These are phyloP conservation scores for Scheffersomyces cryptocercus DNA, from an alignment of 1,139 yeast genomes.

Conservation along the genomic window DNA sequence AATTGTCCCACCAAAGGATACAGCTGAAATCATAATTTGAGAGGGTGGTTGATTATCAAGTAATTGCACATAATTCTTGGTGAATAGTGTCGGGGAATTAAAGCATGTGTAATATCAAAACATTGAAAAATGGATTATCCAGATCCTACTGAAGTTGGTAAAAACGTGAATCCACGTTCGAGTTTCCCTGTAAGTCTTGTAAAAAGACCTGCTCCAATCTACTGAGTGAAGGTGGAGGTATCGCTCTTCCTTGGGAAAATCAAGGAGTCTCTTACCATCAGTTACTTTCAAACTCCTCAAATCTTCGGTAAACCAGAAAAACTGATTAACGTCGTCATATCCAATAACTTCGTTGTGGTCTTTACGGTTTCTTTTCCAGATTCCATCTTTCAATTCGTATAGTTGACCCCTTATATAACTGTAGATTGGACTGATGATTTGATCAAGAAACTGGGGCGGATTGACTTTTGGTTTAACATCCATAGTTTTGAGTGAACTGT, in stretches of 20 bases:
- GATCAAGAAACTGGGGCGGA: conserved; percentile 28
- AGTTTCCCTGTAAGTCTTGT: conserved; percentile 72
- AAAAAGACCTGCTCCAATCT: conserved; percentile 63
- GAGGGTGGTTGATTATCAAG: conserved; percentile 64
- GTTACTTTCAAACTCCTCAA: conserved; percentile 47
- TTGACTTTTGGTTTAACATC: not conserved
- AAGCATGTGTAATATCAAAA: conserved; percentile 84
- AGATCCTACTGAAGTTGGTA: conserved; percentile 76
- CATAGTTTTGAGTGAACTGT: conserved; percentile 2
- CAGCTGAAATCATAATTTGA: conserved; percentile 61
- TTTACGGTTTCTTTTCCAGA: conserved; percentile 49
- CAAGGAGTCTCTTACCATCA: conserved; percentile 34
- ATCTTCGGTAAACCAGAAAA: conserved; percentile 78
- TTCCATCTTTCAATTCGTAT: conserved; percentile 35
- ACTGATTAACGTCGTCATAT: conserved; percentile 83
- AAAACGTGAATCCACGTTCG: conserved; percentile 78
- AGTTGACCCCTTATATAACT: conserved; percentile 45
- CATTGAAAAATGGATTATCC: conserved; percentile 76
- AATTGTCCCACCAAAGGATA: conserved; percentile 72
- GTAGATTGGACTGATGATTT: conserved; percentile 49
- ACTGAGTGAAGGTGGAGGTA: conserved; percentile 49
- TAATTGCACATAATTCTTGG: conserved; percentile 56
- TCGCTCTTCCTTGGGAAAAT: conserved; percentile 44
- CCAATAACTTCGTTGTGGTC: conserved; percentile 78
- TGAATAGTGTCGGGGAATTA: conserved; percentile 77